phyloP scores from a whole-genome alignment of 768 basidiomycete species.

The Galerina sulciceps region DNA sequence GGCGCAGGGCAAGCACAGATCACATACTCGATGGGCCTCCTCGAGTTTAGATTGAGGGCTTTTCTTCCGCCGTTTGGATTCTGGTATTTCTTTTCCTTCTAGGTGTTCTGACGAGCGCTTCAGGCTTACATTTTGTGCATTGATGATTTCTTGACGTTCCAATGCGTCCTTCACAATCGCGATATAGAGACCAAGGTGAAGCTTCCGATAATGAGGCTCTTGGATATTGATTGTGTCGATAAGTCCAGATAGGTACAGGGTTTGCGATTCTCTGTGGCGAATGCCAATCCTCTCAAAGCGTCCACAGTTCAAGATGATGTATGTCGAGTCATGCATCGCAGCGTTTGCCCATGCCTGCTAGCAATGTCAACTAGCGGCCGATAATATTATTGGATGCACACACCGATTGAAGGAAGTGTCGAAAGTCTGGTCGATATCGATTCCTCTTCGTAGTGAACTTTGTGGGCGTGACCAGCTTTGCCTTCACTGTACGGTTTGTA shows the following conservation, averaged over 20 bases:
- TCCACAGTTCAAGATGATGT: slow-evolving; percentile 10
- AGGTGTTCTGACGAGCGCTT: background rate
- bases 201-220: slow-evolving; percentile 11
- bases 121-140: background rate
- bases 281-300: slow-evolving; percentile 9
- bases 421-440: background rate
- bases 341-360: slow-evolving; percentile 5
- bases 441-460: background rate
- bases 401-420: slow-evolving; percentile 5
- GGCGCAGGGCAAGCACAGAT: background rate
- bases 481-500: background rate
- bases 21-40: background rate
- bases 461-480: background rate
- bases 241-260: slow-evolving; percentile 1
- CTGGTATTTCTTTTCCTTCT: background rate
- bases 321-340: slow-evolving; percentile 4
- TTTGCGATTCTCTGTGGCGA: slow-evolving; percentile 7
- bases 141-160: background rate
- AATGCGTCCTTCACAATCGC: slow-evolving; percentile 9
- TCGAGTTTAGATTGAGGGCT: background rate
- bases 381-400: background rate
- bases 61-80: background rate
- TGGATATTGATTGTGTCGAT: slow-evolving; percentile 6
- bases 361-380: background rate
- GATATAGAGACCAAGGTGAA: slow-evolving; percentile 14